These are phyloP conservation scores for Tephrocybe rancida DNA, from an alignment of 768 basidiomycete species.

Conservation along the genomic window DNA sequence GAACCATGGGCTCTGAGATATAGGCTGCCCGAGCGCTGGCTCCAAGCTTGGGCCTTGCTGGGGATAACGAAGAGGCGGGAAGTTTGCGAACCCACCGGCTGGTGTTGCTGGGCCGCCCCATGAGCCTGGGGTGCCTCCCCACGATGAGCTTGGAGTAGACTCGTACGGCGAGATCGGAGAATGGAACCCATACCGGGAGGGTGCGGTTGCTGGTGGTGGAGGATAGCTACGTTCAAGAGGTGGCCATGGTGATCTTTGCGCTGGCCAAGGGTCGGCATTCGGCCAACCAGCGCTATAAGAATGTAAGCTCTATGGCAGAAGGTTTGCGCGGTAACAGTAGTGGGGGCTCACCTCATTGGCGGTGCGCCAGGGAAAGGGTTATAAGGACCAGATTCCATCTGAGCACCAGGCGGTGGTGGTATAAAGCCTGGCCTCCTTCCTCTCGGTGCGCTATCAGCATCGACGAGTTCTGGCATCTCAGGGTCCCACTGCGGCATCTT, in stretches of 20 bases:
- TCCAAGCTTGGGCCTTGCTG: slow-evolving; percentile 2
- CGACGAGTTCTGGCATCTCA: slow-evolving; percentile 27
- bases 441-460: slow-evolving; percentile 7
- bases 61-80: no score
- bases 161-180: neutral
- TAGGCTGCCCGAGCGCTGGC: slow-evolving; percentile 20
- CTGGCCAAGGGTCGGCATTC: neutral
- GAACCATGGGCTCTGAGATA: slow-evolving; percentile 23
- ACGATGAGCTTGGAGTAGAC: slow-evolving; percentile 12
- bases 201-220: slow-evolving; percentile 7
- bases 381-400: slow-evolving; percentile 30
- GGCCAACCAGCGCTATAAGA: slow-evolving; percentile 1
- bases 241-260: neutral
- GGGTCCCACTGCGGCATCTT: neutral
- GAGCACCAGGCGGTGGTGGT: slow-evolving; percentile 33
- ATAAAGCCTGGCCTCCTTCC: slow-evolving; percentile 20
- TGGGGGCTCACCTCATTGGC: slow-evolving; percentile 11
- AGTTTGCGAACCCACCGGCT: slow-evolving; percentile 6
- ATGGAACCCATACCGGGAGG: slow-evolving; percentile 17
- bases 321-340: neutral
- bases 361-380: slow-evolving; percentile 17
- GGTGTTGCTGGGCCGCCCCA: slow-evolving; percentile 21
- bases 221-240: neutral
- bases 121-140: slow-evolving; percentile 23
- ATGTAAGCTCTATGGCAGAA: neutral